These are phyloP conservation scores for Podosphaera aphanis DNA, from an alignment of 2,329 filamentous ascomycete species.

Conservation along the genomic window DNA sequence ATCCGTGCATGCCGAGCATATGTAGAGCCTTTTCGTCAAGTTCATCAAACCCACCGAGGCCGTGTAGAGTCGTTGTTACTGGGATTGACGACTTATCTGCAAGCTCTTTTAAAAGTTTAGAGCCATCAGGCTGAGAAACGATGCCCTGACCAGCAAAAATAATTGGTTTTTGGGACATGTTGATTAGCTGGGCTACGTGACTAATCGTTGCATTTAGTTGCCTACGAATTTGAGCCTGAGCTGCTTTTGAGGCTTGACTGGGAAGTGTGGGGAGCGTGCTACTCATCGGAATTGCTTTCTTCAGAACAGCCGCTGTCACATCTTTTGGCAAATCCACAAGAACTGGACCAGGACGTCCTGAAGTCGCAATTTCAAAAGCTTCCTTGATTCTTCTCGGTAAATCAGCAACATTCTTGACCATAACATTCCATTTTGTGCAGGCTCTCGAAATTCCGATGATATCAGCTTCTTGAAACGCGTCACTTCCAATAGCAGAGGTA, in stretches of 20 bases:
- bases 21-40: slow-evolving; percentile 82
- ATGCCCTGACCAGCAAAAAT: slow-evolving; percentile 90
- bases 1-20: slow-evolving; percentile 98
- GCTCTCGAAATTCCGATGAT: slow-evolving; percentile 80
- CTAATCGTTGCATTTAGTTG: slow-evolving; percentile 52
- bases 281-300: slow-evolving; percentile 50
- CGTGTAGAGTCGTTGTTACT: slow-evolving; percentile 87
- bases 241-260: slow-evolving; percentile 65
- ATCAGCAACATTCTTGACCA: slow-evolving; percentile 90
- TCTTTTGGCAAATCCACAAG: slow-evolving; percentile 94
- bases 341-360: slow-evolving; percentile 78
- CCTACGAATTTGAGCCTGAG: slow-evolving; percentile 45
- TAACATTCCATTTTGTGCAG: slow-evolving; percentile 97
- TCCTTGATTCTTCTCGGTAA: slow-evolving; percentile 87
- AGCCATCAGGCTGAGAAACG: slow-evolving; percentile 55
- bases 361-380: slow-evolving; percentile 93
- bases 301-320: slow-evolving; percentile 65
- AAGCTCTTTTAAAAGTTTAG: slow-evolving; percentile 60
- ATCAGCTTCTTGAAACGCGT: slow-evolving; percentile 94
- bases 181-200: slow-evolving; percentile 62
- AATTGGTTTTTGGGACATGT: slow-evolving; percentile 76
- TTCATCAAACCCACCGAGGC: slow-evolving; percentile 80
- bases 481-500: slow-evolving; percentile 74
- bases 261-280: slow-evolving; percentile 47
- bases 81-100: slow-evolving; percentile 77